Evolutionary conservation across 345 rosid genomes (phyloP), one percentile per base, ranked within the genome.

Genomic region (Capsella bursapastoris): DNA sequence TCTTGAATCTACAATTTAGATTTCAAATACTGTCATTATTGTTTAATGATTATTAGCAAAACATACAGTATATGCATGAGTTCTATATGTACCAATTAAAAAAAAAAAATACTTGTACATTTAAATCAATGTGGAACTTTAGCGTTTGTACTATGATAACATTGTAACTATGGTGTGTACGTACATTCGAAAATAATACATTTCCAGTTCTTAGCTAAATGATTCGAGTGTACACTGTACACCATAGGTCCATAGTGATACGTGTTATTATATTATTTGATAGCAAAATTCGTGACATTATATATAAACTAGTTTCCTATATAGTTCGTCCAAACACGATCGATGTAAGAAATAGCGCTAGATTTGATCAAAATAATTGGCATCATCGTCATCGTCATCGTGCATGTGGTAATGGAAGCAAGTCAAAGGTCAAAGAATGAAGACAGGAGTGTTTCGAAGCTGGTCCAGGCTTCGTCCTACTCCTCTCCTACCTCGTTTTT

Each of bases 371-470:
- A 51, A 52, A 60, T 75, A 41, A 68, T 75, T 49, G 56, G 22
- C 22, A 67, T 14, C n/a, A 68, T 58, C 7, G 37, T 32, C 35
- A 22, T 22, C 22, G 22, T 1, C 25, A 22, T 34, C 55, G 15
- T 75, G 74, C 73, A 66, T 74, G 74, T 68, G 79, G 56, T 43
- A 41, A 68, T 68, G 41, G 49, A 22, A 68, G 68, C 22, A n/a
- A 68, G 74, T 75, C 79, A 75, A 75, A 60, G 68, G 79, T 75
- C 79, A 68, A 60, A 59, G 48, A 75, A 66, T 29, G 44, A 38
- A 66, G 61, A 74, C 58, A 59, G n/a, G 55, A 68, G 51, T 59
- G 68, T 75, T 52, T 67, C 56, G 29, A 68, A 59, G 68, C 68
- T 68, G 79, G 73, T 68, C 78, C 78, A 66, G 59, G 53, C 38